A percentile compares a stretch with the other conserved stretches of the same genome.
Conservation (phyloP, 2,329 filamentous ascomycete species). For the Cercospora sp. region DNA sequence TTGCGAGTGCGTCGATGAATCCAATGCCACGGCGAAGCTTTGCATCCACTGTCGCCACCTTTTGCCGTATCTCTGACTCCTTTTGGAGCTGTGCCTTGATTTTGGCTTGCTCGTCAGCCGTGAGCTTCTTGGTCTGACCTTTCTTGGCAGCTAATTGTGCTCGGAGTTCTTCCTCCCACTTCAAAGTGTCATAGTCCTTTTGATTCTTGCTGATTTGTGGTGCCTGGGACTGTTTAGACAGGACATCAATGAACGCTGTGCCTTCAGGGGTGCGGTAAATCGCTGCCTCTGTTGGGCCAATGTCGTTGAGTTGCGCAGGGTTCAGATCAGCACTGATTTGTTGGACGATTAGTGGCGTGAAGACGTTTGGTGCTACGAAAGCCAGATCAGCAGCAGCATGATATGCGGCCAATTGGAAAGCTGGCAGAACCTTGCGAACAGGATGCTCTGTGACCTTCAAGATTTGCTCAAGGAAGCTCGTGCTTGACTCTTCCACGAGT, state of each 20-base stretch:
- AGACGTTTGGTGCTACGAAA: constrained; percentile 83
- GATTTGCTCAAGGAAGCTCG: constrained; percentile 69
- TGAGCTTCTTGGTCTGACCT: constrained; percentile 86
- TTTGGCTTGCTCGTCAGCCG: constrained; percentile 82
- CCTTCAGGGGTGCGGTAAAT: constrained; percentile 91
- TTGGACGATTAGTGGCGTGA: constrained; percentile 73
- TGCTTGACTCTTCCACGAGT: constrained; percentile 65
- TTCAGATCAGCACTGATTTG: constrained; percentile 75
- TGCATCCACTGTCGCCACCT: constrained; percentile 68
- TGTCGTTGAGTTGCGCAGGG: constrained; percentile 64
- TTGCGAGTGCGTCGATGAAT: constrained; percentile 78
- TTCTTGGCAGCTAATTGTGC: constrained; percentile 90
- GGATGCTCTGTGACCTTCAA: constrained; percentile 47
- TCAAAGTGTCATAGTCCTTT: constrained; percentile 92
- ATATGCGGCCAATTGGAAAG: constrained; percentile 65
- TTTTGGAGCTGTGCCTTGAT: constrained; percentile 89
- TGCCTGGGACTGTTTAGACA: constrained; percentile 75
- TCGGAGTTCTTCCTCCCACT: constrained; percentile 94
- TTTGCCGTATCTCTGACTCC: constrained; percentile 73
- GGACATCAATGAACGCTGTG: constrained; percentile 83
- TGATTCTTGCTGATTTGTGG: constrained; percentile 78
- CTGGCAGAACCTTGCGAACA: constrained; percentile 51
- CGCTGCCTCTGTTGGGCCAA: constrained; percentile 85
- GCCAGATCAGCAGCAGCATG: constrained; percentile 85
- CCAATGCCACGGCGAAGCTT: constrained; percentile 80